Evolutionary conservation across 2,329 filamentous ascomycete genomes (phyloP).

Genomic region (Paraphoma sp.): DNA sequence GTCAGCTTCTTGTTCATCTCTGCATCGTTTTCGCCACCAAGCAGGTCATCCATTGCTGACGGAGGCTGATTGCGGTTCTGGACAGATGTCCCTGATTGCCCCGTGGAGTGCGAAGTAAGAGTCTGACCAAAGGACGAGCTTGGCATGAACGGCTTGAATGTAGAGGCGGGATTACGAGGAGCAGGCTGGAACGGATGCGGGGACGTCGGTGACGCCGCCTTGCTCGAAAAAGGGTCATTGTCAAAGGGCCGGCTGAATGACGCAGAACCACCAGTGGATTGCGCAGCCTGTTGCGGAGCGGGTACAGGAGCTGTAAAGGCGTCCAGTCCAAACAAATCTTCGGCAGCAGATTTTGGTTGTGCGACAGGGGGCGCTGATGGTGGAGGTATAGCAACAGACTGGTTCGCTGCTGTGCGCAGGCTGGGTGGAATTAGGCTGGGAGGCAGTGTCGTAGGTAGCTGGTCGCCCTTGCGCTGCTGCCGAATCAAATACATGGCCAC

Average conservation of each 20-base stretch:
- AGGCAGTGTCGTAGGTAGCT: slow-evolving; percentile 78
- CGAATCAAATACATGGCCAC: slow-evolving; percentile 97
- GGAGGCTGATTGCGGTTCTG: slow-evolving; percentile 47
- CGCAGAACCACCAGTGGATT: slow-evolving; percentile 77
- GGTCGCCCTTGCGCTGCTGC: slow-evolving; percentile 76
- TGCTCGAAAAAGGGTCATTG: slow-evolving; percentile 69
- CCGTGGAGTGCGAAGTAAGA: slow-evolving; percentile 78
- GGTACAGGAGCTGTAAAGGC: slow-evolving; percentile 63
- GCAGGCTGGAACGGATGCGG: slow-evolving; percentile 56
- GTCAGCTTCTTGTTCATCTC: slow-evolving; percentile 88
- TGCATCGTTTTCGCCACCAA: slow-evolving; percentile 83
- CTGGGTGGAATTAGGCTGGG: slow-evolving; percentile 84
- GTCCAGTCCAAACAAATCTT: slow-evolving; percentile 93
- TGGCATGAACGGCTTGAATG: slow-evolving; percentile 90
- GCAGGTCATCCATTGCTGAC: slow-evolving; percentile 76
- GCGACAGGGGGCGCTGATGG: slow-evolving; percentile 50
- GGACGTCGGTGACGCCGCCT: slow-evolving; percentile 61
- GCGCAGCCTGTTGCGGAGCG: slow-evolving; percentile 64
- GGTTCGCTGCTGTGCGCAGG: slow-evolving; percentile 66
- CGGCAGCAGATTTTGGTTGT: slow-evolving; percentile 78
- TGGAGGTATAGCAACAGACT: slow-evolving; percentile 55
- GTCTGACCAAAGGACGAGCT: slow-evolving; percentile 91
- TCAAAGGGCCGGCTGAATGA: slow-evolving; percentile 51
- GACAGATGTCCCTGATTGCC: slow-evolving; percentile 59
- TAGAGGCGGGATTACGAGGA: slow-evolving; percentile 52